phyloP scores from a whole-genome alignment of 2,329 filamentous ascomycete genomes.

The Talaromyces albobiverticillius region DNA sequence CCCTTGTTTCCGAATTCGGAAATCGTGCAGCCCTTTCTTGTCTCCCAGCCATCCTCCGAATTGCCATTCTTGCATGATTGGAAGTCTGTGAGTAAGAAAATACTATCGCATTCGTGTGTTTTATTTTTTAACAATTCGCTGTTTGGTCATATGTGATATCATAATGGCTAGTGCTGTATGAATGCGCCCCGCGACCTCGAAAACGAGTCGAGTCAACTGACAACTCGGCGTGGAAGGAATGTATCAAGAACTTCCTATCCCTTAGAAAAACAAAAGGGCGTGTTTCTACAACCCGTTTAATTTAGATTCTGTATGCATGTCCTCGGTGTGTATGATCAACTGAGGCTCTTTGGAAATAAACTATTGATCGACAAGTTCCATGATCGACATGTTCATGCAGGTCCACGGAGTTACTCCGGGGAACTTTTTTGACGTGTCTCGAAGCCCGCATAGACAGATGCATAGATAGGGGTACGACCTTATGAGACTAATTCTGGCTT shows the following conservation, averaged over 20 bases:
- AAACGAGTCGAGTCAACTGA: not conserved
- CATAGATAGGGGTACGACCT: no score
- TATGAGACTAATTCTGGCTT: no score
- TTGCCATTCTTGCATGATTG: not conserved
- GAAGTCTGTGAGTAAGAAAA: no score
- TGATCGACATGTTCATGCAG: not conserved
- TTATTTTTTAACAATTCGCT: not conserved
- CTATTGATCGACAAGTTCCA: not conserved
- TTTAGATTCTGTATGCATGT: no score
- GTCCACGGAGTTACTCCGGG: not conserved
- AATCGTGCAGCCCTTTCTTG: not conserved
- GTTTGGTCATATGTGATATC: not conserved
- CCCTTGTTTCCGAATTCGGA: constrained; percentile 15
- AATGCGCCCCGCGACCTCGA: no score
- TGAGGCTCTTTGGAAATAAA: not conserved
- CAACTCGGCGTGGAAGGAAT: not conserved
- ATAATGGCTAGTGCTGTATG: not conserved
- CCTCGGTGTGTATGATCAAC: not conserved
- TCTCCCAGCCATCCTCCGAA: not conserved
- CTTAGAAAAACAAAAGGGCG: no score
- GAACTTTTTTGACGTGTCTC: not conserved
- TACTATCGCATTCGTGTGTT: not conserved
- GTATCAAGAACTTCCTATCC: not conserved
- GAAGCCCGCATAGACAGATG: no score
- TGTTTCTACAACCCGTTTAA: no score